Base-by-base conservation (phyloP, 495 filamentous ascomycete genomes). In the Zalerion maritima region DNA sequence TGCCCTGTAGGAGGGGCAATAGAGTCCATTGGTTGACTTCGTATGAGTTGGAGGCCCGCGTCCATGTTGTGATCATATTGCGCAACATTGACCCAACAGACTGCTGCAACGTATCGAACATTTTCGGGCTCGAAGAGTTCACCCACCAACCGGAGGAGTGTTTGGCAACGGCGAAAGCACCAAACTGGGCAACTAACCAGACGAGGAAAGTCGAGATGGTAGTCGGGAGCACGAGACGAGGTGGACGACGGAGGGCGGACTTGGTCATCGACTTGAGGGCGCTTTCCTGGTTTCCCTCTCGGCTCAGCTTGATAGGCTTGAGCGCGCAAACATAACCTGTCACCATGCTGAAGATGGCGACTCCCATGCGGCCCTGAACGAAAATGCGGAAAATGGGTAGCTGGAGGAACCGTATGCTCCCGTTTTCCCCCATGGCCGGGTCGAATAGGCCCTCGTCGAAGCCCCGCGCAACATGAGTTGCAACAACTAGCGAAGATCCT, bases 21-120 rank as follows among this genome's bases (percentile, higher is more conserved):
- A 79, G 38, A 3, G 74, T 73, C 74, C 74, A 79, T 40, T 75
- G 71, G 26, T 76, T 70, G 16, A 62, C 64, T 38, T 77, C 74
- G 37, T 75, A 79, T 11, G 54, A 49, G 46, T 71, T 73, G 33
- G 53, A 61, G 3, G 60, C 61, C n/a, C 48, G 59, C 6, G 67
- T 67, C 73, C 73, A 78, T 1, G 63, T 68, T 13, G 50, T 54
- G 10, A 69, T 47, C 29, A 71, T 56, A 36, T 62, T 66, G 29
- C 55, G 41, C 16, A 58, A 47, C 28, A 69, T 41, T 11, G 11
- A 18, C 28, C 34, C 27, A 13, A 60, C 31, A 24, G 57, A 38
- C 27, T 49, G 36, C 27, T 55, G 55, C 22, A 62, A 39, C 16
- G 50, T 48, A 2, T 42, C 40, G 24, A 39, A 50, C 14, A 45